phyloP scores from a whole-genome alignment of 1,139 yeast genomes.

The Pneumocystis wakefieldiae region DNA sequence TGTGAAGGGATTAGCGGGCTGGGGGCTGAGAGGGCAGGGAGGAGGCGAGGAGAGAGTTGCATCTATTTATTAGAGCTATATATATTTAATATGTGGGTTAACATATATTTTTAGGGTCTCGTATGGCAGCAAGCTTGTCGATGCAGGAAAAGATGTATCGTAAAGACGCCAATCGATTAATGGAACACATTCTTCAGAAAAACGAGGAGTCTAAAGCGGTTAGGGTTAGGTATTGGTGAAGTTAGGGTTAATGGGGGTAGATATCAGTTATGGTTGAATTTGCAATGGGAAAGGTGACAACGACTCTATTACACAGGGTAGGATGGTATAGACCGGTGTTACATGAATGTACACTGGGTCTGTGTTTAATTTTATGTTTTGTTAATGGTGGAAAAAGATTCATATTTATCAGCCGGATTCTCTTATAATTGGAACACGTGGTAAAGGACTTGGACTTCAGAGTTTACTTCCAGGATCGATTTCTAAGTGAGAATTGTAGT shows the following conservation, averaged over 20 bases:
- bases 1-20: too few species aligned
- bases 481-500: constrained; percentile 30
- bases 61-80: too few species aligned
- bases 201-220: constrained; percentile 33
- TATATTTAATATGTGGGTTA: background rate
- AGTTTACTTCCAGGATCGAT: constrained; percentile 32
- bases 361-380: constrained; percentile 24
- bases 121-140: constrained; percentile 17
- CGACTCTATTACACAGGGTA: constrained; percentile 15
- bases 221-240: background rate
- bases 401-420: constrained; percentile 49
- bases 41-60: background rate
- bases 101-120: constrained; percentile 15
- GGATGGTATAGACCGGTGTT: background rate
- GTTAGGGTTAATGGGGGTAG: background rate
- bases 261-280: constrained; percentile 42
- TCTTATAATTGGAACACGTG: constrained; percentile 49
- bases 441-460: constrained; percentile 31
- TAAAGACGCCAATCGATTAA: constrained; percentile 26
- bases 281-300: constrained; percentile 46
- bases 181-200: constrained; percentile 33
- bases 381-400: constrained; percentile 20
- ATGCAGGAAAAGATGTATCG: constrained; percentile 25
- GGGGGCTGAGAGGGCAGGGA: too few species aligned
- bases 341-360: constrained; percentile 18